Evolutionary conservation across 1,284 basidiomycete species (phyloP), one percentile per base, ranked within the genome.

Genomic region (Naganishia cerealis): DNA sequence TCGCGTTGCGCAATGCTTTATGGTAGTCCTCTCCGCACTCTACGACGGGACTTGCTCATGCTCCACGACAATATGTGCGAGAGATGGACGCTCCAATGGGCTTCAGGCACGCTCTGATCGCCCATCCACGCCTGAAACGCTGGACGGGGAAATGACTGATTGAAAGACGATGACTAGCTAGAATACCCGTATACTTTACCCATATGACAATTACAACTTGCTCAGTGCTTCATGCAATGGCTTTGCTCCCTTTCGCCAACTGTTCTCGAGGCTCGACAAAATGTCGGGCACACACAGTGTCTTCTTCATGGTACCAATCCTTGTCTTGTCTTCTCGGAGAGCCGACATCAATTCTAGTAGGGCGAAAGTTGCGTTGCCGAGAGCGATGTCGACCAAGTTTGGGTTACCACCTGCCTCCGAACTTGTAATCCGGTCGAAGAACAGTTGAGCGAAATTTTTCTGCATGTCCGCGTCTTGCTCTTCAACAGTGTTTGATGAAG

Each of bases 311-410:
- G 76, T 80, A 62, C 77, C 80, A 66, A 82, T 80, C n/a, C 76
- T 78, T 3, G 77, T 78, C 18, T 76, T 77, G 2, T 82, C 83
- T 10, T 83, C 83, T 38, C 80, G 73, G 43, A 92, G 78, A 29
- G 87, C 85, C 72, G 87, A 87, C 71, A 89, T 85, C 52, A 93
- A 79, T 77, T 91, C 91, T 0, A 89, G 87, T 2, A 92, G 81
- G 4, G 94, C 86, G 73, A 94, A 94, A 1, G 88, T 85, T 0
- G 90, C 92, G 56, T 87, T 79, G 70, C 86, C 81, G 77, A 85
- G 78, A 38, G 89, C 90, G 80, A 92, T 86, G 26, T 82, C 82
- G 10, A 87, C 73, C 0, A 84, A 73, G 66, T 81, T 81, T 24
- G 71, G 71, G 10, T 71, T 69, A 10, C 79, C 78, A 16, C 78